Evolutionary conservation across 2,329 filamentous ascomycete genomes (phyloP).

Genomic region (Xylariales sp.): DNA sequence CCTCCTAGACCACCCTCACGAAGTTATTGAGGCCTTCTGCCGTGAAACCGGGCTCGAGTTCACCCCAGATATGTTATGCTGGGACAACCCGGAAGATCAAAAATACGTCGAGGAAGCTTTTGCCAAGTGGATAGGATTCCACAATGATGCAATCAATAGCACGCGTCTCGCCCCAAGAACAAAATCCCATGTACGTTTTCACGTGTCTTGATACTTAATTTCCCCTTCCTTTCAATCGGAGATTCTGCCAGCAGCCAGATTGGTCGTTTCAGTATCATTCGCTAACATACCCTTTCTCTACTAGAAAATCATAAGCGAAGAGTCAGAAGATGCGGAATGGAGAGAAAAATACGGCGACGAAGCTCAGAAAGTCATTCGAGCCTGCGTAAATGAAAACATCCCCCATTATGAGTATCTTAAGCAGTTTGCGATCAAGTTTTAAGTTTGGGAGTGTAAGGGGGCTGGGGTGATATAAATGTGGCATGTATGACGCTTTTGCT

Average conservation of each 20-base stretch:
- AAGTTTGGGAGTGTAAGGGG: conserved; percentile 14
- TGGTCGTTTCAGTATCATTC: no score
- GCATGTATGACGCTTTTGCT: conserved; percentile 5
- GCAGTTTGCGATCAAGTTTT: conserved; percentile 66
- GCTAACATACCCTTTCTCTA: conserved; percentile 17
- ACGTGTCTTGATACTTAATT: no score
- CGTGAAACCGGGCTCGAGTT: conserved; percentile 75
- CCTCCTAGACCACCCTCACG: conserved; percentile 77
- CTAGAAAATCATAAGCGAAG: conserved; percentile 59
- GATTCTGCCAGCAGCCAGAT: no score
- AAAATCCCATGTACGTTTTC: conserved; percentile 57
- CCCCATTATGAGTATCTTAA: conserved; percentile 78
- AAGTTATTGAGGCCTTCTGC: conserved; percentile 76
- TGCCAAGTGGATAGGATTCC: conserved; percentile 96
- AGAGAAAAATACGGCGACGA: conserved; percentile 68
- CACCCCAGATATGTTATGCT: conserved; percentile 72
- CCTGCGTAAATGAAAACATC: conserved; percentile 68
- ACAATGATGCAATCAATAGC: conserved; percentile 88
- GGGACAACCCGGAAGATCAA: conserved; percentile 74
- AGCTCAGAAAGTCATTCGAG: conserved; percentile 64
- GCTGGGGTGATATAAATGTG: conserved; percentile 1
- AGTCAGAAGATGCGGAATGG: conserved; percentile 70
- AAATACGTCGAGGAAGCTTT: conserved; percentile 68
- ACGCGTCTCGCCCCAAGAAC: conserved; percentile 67
- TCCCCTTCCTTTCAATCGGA: no score